Percentiles rank a stretch among this genome's conserved stretches.
These are phyloP conservation scores for Trematosphaeria pertusa DNA, from an alignment of 2,329 filamentous ascomycete genomes.

Conservation along the genomic window DNA sequence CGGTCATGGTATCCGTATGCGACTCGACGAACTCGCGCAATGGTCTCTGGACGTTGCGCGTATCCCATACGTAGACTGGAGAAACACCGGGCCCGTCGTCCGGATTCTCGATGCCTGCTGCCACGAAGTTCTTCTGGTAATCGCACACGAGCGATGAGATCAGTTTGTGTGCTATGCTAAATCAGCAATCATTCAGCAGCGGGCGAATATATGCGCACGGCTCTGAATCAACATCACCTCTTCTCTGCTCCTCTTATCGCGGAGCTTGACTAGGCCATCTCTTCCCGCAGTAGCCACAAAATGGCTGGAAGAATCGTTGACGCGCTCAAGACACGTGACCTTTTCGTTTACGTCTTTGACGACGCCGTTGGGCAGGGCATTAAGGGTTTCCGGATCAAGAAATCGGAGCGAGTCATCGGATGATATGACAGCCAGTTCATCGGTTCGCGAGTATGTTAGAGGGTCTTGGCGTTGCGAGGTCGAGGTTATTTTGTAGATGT, in stretches of 20 bases:
- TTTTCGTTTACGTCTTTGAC: slow-evolving; percentile 65
- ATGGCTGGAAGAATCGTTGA: slow-evolving; percentile 58
- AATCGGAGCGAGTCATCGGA: slow-evolving; percentile 75
- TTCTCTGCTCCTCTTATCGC: slow-evolving; percentile 67
- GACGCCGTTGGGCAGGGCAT: slow-evolving; percentile 57
- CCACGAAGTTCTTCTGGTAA: slow-evolving; percentile 64
- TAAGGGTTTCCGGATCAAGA: slow-evolving; percentile 66
- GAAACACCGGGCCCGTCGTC: slow-evolving; percentile 56
- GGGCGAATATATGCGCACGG: slow-evolving; percentile 38
- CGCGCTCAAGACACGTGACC: slow-evolving; percentile 67
- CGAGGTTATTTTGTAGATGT: slow-evolving; percentile 48
- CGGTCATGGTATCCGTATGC: slow-evolving; percentile 66
- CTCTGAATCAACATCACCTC: slow-evolving; percentile 50
- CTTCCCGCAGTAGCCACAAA: slow-evolving; percentile 74
- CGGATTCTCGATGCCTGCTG: slow-evolving; percentile 74
- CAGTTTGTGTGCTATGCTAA: slow-evolving; percentile 53
- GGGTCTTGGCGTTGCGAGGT: slow-evolving; percentile 40
- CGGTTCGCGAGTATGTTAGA: slow-evolving; percentile 37
- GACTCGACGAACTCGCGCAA: slow-evolving; percentile 53
- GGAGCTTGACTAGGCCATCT: slow-evolving; percentile 71
- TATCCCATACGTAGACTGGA: slow-evolving; percentile 51
- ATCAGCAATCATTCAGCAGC: slow-evolving; percentile 22
- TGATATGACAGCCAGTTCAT: slow-evolving; percentile 65
- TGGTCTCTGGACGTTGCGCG: slow-evolving; percentile 47
- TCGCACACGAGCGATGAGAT: slow-evolving; percentile 72